Percentiles rank a stretch among this genome's conserved stretches.
phyloP scores from a whole-genome alignment of 345 rosid genomes.

The Pistacia integerrima region DNA sequence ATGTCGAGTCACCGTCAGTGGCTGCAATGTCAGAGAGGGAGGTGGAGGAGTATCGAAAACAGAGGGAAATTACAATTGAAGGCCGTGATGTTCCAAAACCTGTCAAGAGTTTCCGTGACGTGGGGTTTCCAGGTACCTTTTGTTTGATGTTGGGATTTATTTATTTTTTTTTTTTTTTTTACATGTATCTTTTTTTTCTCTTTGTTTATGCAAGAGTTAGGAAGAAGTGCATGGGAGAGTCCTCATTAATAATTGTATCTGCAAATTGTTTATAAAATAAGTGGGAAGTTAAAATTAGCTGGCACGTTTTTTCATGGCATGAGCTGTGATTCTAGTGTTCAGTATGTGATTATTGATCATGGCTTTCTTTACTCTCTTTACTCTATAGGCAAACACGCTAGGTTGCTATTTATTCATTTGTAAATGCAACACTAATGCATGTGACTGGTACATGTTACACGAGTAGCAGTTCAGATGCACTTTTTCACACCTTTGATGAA shows the following conservation, averaged over 20 bases:
- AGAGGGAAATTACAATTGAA: slow-evolving; percentile 88
- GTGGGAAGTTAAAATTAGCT: background rate
- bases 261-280: background rate
- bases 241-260: background rate
- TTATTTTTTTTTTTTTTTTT: background rate
- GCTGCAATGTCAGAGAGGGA: slow-evolving; percentile 85
- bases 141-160: slow-evolving; percentile 15
- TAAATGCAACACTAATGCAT: too few species aligned
- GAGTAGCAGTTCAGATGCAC: too few species aligned
- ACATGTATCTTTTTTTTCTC: background rate
- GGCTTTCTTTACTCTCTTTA: too few species aligned
- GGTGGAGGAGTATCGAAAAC: slow-evolving; percentile 75
- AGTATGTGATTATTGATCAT: too few species aligned
- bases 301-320: background rate
- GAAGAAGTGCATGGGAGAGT: slow-evolving; percentile 1
- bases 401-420: too few species aligned
- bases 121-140: slow-evolving; percentile 85
- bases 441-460: too few species aligned
- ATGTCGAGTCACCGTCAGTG: slow-evolving; percentile 73
- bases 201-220: background rate
- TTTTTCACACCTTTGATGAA: too few species aligned
- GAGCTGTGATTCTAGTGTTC: too few species aligned
- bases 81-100: slow-evolving; percentile 97
- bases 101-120: slow-evolving; percentile 71
- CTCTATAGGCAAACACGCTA: too few species aligned